Evolutionary conservation across 139 green algal genomes (phyloP).

Genomic region (Volvox africanus): DNA sequence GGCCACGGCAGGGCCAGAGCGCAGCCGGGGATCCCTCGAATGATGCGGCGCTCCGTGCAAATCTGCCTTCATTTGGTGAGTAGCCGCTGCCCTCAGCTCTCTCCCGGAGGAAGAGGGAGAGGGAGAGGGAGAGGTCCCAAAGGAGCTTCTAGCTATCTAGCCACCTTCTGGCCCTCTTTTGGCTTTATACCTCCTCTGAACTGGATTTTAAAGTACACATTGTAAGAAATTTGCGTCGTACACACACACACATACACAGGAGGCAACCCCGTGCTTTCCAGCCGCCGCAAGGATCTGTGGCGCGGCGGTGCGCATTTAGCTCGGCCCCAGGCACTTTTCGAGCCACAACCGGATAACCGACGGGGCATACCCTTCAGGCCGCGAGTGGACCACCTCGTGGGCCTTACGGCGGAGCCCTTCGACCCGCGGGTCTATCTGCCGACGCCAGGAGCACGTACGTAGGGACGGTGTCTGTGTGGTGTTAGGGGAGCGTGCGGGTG

Average conservation of each 20-base stretch:
- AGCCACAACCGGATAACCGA: conserved; percentile 72
- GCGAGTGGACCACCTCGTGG: conserved; percentile 43
- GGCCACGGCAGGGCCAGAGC: background rate
- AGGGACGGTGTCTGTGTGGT: background rate
- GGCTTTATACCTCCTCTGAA: background rate
- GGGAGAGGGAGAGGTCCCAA: background rate
- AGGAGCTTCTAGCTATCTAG: no score
- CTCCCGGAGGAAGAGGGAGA: background rate
- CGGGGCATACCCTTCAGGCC: conserved; percentile 65
- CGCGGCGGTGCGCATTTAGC: conserved; percentile 46
- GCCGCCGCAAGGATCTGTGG: background rate
- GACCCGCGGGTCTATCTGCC: background rate
- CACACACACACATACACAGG: no score
- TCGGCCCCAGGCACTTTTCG: conserved; percentile 75
- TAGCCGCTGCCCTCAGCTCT: background rate
- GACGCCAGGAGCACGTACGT: background rate
- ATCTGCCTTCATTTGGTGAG: background rate
- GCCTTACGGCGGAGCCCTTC: conserved; percentile 20
- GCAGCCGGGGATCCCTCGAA: background rate
- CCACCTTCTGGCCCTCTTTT: background rate
- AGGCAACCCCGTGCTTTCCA: background rate
- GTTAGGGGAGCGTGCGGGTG: background rate
- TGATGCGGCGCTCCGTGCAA: background rate
- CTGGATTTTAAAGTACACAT: background rate
- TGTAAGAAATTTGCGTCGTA: background rate